phyloP scores from a whole-genome alignment of 2,329 filamentous ascomycete genomes.

The Byssoonygena ceratinophila region DNA sequence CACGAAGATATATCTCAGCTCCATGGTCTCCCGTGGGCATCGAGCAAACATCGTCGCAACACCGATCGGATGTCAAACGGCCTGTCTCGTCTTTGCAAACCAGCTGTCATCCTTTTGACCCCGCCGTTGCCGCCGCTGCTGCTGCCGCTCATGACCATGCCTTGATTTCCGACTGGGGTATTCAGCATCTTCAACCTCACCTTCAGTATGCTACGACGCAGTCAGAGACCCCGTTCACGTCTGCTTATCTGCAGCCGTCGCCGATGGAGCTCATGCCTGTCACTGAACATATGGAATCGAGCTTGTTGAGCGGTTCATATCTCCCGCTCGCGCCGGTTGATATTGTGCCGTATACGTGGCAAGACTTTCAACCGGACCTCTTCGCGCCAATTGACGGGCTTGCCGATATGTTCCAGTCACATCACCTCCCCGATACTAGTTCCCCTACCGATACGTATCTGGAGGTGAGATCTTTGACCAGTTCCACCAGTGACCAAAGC shows the following conservation, averaged over 20 bases:
- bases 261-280: constrained; percentile 48
- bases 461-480: constrained; percentile 71
- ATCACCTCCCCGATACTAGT: constrained; percentile 41
- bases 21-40: constrained; percentile 11
- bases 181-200: constrained; percentile 33
- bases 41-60: constrained; percentile 8
- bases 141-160: constrained; percentile 35
- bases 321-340: constrained; percentile 45
- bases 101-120: constrained; percentile 34
- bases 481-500: constrained; percentile 72
- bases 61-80: constrained; percentile 28
- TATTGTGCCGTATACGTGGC: constrained; percentile 60
- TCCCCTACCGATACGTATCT: constrained; percentile 72
- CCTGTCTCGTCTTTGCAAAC: constrained; percentile 37
- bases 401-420: constrained; percentile 31
- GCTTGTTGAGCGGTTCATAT: constrained; percentile 55
- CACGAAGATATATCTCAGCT: constrained; percentile 31
- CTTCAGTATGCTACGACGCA: constrained; percentile 33
- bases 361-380: constrained; percentile 64
- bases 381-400: constrained; percentile 41
- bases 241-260: constrained; percentile 46
- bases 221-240: constrained; percentile 43
- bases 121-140: too few species aligned
- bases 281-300: constrained; percentile 51
- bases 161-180: constrained; percentile 39